Percentiles rank a stretch among this genome's conserved stretches.
Conservation (phyloP, 331 rosid species). For the Malus hybrid region DNA sequence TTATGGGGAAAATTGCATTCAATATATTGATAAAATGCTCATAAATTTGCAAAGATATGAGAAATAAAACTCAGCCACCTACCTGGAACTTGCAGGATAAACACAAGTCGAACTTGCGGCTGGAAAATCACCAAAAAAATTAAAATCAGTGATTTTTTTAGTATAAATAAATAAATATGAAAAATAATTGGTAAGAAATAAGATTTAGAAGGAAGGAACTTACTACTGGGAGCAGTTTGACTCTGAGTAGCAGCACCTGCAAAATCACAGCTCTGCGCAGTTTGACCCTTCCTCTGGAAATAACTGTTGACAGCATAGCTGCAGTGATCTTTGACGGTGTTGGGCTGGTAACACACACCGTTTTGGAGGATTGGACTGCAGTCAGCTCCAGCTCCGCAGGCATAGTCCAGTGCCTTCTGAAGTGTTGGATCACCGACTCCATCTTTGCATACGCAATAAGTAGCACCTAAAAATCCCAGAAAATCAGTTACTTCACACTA, state of each 20-base stretch:
- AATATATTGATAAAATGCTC: not conserved
- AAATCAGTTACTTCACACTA: not conserved
- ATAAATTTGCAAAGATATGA: not conserved
- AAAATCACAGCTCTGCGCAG: slow-evolving; percentile 71
- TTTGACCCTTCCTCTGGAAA: slow-evolving; percentile 65
- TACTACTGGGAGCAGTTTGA: slow-evolving; percentile 46
- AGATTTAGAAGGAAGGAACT: not conserved
- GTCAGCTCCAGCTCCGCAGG: slow-evolving; percentile 97
- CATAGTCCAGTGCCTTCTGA: slow-evolving; percentile 79
- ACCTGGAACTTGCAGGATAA: slow-evolving; percentile 67
- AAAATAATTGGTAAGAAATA: not conserved
- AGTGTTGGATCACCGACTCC: slow-evolving; percentile 51
- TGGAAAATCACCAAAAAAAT: slow-evolving; percentile 2
- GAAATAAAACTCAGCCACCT: not conserved
- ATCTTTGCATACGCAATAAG: slow-evolving; percentile 76
- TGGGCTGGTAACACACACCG: slow-evolving; percentile 75
- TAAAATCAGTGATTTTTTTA: not conserved
- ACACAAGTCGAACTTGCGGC: slow-evolving; percentile 58
- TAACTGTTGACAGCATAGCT: slow-evolving; percentile 85
- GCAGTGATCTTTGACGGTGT: slow-evolving; percentile 84
- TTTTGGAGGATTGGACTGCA: slow-evolving; percentile 49
- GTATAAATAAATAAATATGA: not conserved
- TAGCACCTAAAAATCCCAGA: slow-evolving; percentile 41
- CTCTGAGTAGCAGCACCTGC: slow-evolving; percentile 44
- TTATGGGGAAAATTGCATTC: not conserved